These are phyloP conservation scores for Penicillium longicatenatum DNA, from an alignment of 495 filamentous ascomycete genomes.

Conservation along the genomic window DNA sequence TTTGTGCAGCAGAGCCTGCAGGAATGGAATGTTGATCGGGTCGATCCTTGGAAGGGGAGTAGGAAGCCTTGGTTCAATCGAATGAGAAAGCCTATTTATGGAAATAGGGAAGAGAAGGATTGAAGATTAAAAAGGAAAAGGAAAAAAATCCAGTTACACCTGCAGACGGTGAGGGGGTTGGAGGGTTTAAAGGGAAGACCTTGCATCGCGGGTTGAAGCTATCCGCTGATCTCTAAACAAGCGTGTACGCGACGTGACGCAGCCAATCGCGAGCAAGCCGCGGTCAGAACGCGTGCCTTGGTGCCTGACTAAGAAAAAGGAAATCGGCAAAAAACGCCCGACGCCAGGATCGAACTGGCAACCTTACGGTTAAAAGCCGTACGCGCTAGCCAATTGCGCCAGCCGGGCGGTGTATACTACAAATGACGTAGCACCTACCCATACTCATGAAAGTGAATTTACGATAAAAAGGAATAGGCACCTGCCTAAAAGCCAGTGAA, in stretches of 20 bases:
- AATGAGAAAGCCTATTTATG: conserved; percentile 4
- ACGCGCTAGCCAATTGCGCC: background rate
- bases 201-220: conserved; percentile 44
- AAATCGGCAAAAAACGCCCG: background rate
- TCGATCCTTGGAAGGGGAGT: conserved; percentile 8
- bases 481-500: background rate
- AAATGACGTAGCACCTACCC: background rate
- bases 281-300: conserved; percentile 2
- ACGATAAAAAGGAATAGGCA: background rate
- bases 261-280: conserved; percentile 38
- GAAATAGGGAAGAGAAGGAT: conserved; percentile 23
- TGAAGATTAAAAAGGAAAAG: conserved; percentile 16
- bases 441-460: no score
- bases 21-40: conserved; percentile 30
- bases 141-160: conserved; percentile 18
- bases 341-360: background rate
- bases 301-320: background rate
- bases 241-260: conserved; percentile 53
- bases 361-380: background rate
- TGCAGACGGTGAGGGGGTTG: conserved; percentile 25
- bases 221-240: conserved; percentile 38
- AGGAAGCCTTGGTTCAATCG: conserved; percentile 16
- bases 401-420: background rate
- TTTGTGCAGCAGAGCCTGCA: conserved; percentile 25
- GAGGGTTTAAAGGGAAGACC: conserved; percentile 34